Conservation (phyloP, 148 eudicot species). For the Silene conica region DNA sequence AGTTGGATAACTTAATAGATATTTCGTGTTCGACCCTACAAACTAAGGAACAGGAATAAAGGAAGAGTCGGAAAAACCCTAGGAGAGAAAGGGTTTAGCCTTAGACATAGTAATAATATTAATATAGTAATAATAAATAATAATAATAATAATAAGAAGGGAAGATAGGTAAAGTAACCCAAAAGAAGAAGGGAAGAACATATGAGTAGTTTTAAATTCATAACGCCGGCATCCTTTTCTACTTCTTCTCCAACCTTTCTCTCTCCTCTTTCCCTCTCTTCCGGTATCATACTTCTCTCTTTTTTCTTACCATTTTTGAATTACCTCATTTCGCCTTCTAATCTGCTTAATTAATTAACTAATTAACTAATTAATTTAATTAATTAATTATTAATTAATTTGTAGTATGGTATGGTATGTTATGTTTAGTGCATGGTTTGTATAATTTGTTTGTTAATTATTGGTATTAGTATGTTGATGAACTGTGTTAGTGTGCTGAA, state of each 20-base stretch:
- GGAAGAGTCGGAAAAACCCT: neutral
- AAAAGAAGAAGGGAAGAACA: neutral
- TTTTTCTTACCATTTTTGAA: neutral
- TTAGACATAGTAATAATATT: too few species aligned
- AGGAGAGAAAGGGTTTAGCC: neutral
- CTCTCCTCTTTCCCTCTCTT: slow-evolving; percentile 22
- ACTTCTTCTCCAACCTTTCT: slow-evolving; percentile 19
- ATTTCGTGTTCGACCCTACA: too few species aligned
- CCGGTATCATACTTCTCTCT: slow-evolving; percentile 28
- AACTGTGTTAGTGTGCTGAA: neutral
- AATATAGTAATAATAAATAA: too few species aligned
- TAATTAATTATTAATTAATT: too few species aligned
- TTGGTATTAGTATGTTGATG: neutral
- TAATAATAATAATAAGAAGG: too few species aligned
- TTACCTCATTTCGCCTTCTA: neutral
- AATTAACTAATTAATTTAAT: too few species aligned
- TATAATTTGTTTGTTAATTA: neutral
- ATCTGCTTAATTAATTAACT: neutral
- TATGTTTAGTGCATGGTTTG: neutral
- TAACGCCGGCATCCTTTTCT: slow-evolving; percentile 30
- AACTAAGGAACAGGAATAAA: too few species aligned
- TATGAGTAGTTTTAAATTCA: neutral
- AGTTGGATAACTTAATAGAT: too few species aligned
- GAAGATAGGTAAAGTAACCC: neutral
- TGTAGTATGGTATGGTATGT: too few species aligned